phyloP scores from a whole-genome alignment of 2,329 filamentous ascomycete species.

The Aotearoamyces nothofagi region DNA sequence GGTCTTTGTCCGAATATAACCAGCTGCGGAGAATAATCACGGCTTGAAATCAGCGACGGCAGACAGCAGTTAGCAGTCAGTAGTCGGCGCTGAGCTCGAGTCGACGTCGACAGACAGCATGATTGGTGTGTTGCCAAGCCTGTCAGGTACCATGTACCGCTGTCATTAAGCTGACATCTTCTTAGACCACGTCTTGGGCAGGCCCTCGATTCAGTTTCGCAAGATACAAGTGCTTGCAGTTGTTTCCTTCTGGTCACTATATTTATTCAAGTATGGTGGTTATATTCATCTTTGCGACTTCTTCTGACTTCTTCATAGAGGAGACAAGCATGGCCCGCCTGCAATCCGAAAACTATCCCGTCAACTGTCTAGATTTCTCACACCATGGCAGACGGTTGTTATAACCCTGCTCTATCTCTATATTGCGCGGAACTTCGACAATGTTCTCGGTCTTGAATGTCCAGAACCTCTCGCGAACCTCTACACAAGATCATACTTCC shows the following conservation, averaged over 20 bases:
- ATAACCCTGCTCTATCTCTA: slow-evolving; percentile 86
- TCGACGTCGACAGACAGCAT: no score
- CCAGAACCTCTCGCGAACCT: slow-evolving; percentile 90
- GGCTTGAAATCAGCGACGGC: no score
- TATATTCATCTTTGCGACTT: no score
- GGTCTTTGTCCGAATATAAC: no score
- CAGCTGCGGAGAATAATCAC: no score
- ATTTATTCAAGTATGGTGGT: slow-evolving; percentile 58
- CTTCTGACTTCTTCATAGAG: slow-evolving; percentile 34
- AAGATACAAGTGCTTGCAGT: slow-evolving; percentile 88
- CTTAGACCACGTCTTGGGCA: slow-evolving; percentile 76
- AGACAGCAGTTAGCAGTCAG: no score
- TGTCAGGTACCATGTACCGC: no score
- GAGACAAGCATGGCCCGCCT: slow-evolving; percentile 79
- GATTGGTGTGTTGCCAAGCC: no score
- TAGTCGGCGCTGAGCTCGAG: no score
- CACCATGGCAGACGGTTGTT: slow-evolving; percentile 79
- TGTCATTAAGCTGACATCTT: no score
- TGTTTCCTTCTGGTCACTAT: slow-evolving; percentile 79
- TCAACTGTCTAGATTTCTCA: slow-evolving; percentile 54
- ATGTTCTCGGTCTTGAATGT: slow-evolving; percentile 77
- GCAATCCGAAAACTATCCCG: slow-evolving; percentile 55
- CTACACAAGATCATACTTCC: slow-evolving; percentile 84
- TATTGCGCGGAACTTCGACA: slow-evolving; percentile 81
- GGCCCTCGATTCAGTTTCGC: slow-evolving; percentile 80